Percentiles rank a stretch among this genome's conserved stretches.
Evolutionary conservation across 2,329 filamentous ascomycete species (phyloP).

Genomic region (Venturia pyrina): DNA sequence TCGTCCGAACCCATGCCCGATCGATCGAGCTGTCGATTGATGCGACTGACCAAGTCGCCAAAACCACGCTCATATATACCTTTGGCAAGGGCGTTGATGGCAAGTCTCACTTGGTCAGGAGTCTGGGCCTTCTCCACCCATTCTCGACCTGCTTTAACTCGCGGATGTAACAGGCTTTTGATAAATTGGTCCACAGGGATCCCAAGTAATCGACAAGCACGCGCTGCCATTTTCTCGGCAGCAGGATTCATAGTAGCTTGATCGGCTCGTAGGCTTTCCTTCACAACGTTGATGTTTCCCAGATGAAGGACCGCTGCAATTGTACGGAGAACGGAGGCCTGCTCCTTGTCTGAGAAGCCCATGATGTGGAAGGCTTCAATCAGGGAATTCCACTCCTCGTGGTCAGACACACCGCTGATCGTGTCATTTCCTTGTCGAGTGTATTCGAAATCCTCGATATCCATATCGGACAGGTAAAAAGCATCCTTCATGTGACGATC

Average conservation of each 20-base stretch:
- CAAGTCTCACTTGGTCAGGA: slow-evolving; percentile 85
- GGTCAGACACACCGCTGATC: slow-evolving; percentile 82
- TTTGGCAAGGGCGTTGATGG: slow-evolving; percentile 85
- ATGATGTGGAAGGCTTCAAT: slow-evolving; percentile 92
- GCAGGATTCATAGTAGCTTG: slow-evolving; percentile 76
- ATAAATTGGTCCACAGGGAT: slow-evolving; percentile 78
- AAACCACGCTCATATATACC: slow-evolving; percentile 97
- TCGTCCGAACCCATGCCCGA: slow-evolving; percentile 74
- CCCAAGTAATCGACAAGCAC: slow-evolving; percentile 74
- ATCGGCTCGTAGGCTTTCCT: slow-evolving; percentile 83
- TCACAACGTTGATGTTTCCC: slow-evolving; percentile 81
- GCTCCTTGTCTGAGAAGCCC: slow-evolving; percentile 81
- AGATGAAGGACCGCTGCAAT: slow-evolving; percentile 87
- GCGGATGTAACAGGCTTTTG: slow-evolving; percentile 80
- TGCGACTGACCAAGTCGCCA: slow-evolving; percentile 80
- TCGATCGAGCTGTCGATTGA: slow-evolving; percentile 87
- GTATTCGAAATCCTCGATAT: slow-evolving; percentile 82
- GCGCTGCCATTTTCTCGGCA: slow-evolving; percentile 62
- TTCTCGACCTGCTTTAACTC: slow-evolving; percentile 88
- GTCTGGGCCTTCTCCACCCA: slow-evolving; percentile 99
- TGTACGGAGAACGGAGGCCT: slow-evolving; percentile 71
- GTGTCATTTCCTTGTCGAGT: slow-evolving; percentile 84
- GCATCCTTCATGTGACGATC: slow-evolving; percentile 62
- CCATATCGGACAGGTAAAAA: slow-evolving; percentile 64
- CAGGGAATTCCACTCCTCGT: slow-evolving; percentile 78